Evolutionary conservation across 2,329 filamentous ascomycete genomes (phyloP).

Genomic region (Neoascochyta sp.): DNA sequence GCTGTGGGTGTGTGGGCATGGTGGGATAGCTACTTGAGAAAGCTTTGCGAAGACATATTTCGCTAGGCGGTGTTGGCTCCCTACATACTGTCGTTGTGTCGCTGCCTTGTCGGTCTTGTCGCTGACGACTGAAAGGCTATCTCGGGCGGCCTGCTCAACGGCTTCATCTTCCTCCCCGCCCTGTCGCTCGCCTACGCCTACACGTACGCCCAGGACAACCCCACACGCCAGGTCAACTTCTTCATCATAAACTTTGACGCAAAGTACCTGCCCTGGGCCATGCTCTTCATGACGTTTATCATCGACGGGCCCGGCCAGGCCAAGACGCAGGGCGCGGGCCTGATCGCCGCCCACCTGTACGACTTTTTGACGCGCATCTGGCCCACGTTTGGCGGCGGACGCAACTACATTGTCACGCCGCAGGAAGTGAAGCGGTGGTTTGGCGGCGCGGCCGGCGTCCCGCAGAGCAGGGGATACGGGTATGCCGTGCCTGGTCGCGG

Average conservation of each 20-base stretch:
- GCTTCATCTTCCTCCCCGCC: conserved; percentile 51
- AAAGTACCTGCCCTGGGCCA: conserved; percentile 74
- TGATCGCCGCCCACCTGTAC: conserved; percentile 82
- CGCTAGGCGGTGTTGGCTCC: conserved; percentile 58
- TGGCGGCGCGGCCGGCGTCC: conserved; percentile 45
- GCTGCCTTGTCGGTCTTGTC: conserved; percentile 9
- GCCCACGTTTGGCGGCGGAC: conserved; percentile 81
- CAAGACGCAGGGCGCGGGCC: conserved; percentile 67
- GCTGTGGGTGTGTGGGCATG: conserved; percentile 49
- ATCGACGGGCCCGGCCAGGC: conserved; percentile 57
- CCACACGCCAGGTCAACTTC: conserved; percentile 70
- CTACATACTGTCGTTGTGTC: conserved; percentile 52
- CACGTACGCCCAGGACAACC: conserved; percentile 81
- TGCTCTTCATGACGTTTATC: conserved; percentile 72
- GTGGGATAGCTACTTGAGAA: conserved; percentile 53
- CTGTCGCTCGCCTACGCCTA: conserved; percentile 79
- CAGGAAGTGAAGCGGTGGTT: conserved; percentile 66
- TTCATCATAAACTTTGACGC: conserved; percentile 81
- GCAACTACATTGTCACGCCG: conserved; percentile 73
- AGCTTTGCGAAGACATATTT: conserved; percentile 53
- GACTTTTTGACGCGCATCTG: conserved; percentile 87
- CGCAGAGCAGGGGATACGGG: conserved; percentile 56
- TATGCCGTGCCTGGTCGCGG: conserved; percentile 51
- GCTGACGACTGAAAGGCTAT: conserved; percentile 47
- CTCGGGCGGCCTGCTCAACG: conserved; percentile 52